Evolutionary conservation across 352 stramenopile species (phyloP), one percentile per base, ranked within the genome.

Genomic region (Blastocystis sp.): DNA sequence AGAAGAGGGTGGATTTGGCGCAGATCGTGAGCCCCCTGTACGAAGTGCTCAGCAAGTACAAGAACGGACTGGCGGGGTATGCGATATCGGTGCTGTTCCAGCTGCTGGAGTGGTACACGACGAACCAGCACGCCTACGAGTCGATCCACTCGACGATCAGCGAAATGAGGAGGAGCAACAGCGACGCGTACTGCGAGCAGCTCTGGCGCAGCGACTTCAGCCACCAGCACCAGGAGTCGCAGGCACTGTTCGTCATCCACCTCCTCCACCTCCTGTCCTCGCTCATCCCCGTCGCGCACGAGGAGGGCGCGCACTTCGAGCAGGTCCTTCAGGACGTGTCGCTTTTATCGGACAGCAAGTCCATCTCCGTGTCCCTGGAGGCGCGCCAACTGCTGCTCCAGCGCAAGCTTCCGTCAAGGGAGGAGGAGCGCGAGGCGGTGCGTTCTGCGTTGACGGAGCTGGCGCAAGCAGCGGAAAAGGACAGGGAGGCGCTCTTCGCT

Each of bases 331-430:
- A 97, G 88, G 92, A 93, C 29, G 92, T 98, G 21, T 93, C 94
- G 9, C 16, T 16, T 16, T 16, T 55, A 16, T 95, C 94, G 65
- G 94, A 97, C 88, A 94, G 95, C 91, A 93, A 96, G 79, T 90
- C 92, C 33, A 96, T 95, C 65, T 91, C 95, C 16, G 93, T 98
- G 59, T 95, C 97, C 12, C 93, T 98, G 76, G 93, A 97, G 90
- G 97, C 96, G 33, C 94, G 96, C 85, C 97, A 98, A 91, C 92
- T 98, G 55, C 92, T 99, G 10, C 96, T 99, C 69, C 93, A 98
- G 91, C 95, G 97, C 91, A 98, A 97, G 91, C 97, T 98, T 93
- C 96, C 96, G 50, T 98, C 95, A 78, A 96, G 98, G 91, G 93
- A 95, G 50, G 94, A 98, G 88, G 94, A 96, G 81, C 91, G 90